Conservation (phyloP, 768 basidiomycete species). For the Lyophyllum atratum region DNA sequence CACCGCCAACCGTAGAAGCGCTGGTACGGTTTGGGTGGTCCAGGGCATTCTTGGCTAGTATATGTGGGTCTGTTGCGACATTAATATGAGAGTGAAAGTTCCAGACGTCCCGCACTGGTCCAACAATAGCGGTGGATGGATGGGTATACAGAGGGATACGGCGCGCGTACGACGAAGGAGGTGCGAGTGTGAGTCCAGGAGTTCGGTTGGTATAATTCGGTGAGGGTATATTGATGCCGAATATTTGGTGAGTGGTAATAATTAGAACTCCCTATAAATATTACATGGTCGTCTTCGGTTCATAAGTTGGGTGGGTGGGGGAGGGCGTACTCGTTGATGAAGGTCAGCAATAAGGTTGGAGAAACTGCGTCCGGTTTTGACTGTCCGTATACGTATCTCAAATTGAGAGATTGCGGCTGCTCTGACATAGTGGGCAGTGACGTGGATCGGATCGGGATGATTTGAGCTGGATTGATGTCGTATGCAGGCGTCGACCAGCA, state of each 20-base stretch:
- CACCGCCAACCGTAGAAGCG: constrained; percentile 47
- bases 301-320: too few species aligned
- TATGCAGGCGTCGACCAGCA: constrained; percentile 56
- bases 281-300: neutral
- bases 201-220: constrained; percentile 8
- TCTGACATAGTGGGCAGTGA: constrained; percentile 60
- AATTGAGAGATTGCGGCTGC: constrained; percentile 42
- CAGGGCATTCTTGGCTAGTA: constrained; percentile 39
- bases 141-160: constrained; percentile 58
- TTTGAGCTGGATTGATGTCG: constrained; percentile 41
- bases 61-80: constrained; percentile 42
- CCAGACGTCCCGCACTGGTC: constrained; percentile 30
- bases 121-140: constrained; percentile 40
- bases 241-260: constrained; percentile 57
- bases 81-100: constrained; percentile 34
- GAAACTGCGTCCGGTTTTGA: constrained; percentile 55
- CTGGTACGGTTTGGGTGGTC: constrained; percentile 38
- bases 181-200: constrained; percentile 34
- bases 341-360: constrained; percentile 62
- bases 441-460: constrained; percentile 60
- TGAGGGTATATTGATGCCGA: constrained; percentile 44
- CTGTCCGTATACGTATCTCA: constrained; percentile 45
- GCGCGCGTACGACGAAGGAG: constrained; percentile 60
- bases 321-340: constrained; percentile 48
- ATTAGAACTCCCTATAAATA: constrained; percentile 42